Conservation (phyloP, 768 basidiomycete species). For the Suillus plorans region DNA sequence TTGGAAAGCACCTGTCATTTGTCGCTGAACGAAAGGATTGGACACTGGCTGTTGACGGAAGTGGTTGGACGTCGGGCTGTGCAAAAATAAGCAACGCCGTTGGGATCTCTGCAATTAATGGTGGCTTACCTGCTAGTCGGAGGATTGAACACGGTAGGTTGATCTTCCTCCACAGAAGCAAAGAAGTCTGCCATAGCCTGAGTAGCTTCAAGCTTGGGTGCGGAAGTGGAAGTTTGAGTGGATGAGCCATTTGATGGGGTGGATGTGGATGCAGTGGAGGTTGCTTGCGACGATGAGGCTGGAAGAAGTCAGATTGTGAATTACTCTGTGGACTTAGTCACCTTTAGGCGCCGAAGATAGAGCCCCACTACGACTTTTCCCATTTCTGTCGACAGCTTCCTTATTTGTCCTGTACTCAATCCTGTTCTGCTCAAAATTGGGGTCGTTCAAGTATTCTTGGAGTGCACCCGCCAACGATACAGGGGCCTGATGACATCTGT, state of each 20-base stretch:
- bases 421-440: constrained; percentile 95
- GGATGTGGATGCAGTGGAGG: constrained; percentile 18
- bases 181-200: constrained; percentile 83
- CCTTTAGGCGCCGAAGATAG: constrained; percentile 17
- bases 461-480: constrained; percentile 91
- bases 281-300: constrained; percentile 17
- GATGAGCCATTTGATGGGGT: constrained; percentile 25
- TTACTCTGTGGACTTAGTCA: constrained; percentile 17
- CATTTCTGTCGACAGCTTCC: constrained; percentile 51
- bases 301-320: constrained; percentile 4
- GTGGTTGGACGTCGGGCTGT: constrained; percentile 48
- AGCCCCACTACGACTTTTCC: constrained; percentile 10
- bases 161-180: constrained; percentile 78
- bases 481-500: constrained; percentile 64
- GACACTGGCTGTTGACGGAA: constrained; percentile 58
- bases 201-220: constrained; percentile 35
- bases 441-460: constrained; percentile 94
- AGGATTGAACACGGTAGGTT: constrained; percentile 70
- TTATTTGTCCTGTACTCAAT: constrained; percentile 88
- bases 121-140: constrained; percentile 48
- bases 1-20: constrained; percentile 46
- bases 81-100: constrained; percentile 12
- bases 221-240: constrained; percentile 20
- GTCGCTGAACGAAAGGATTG: constrained; percentile 78
- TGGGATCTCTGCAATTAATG: background rate